phyloP scores from a whole-genome alignment of 1,139 yeast species.

The Hyphopichia pseudoburtonii region DNA sequence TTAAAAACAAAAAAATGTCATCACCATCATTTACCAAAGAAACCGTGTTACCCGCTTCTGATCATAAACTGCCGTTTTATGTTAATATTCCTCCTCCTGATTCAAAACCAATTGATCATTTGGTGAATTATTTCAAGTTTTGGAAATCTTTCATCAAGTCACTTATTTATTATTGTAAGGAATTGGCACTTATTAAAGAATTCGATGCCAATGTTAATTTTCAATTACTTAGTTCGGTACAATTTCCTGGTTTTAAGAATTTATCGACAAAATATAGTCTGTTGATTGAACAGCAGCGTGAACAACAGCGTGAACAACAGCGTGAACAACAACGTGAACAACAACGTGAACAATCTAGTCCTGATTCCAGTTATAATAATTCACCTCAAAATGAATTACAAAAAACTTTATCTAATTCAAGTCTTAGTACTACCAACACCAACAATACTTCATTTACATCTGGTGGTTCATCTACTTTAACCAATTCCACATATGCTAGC shows the following conservation, averaged over 20 bases:
- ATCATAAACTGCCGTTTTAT: slow-evolving; percentile 40
- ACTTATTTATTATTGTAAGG: slow-evolving; percentile 58
- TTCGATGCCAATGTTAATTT: slow-evolving; percentile 65
- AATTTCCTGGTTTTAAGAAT: slow-evolving; percentile 50
- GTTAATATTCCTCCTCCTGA: slow-evolving; percentile 40
- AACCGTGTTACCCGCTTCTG: slow-evolving; percentile 33
- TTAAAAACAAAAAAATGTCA: too few species aligned
- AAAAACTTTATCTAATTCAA: slow-evolving; percentile 18
- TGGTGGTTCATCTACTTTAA: too few species aligned
- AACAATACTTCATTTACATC: not conserved
- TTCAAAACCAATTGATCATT: slow-evolving; percentile 49
- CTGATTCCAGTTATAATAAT: slow-evolving; percentile 22
- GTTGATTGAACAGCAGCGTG: slow-evolving; percentile 1
- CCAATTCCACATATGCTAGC: slow-evolving; percentile 2
- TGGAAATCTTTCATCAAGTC: slow-evolving; percentile 73
- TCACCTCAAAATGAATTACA: slow-evolving; percentile 26
- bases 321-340: slow-evolving; percentile 13
- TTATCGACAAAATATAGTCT: slow-evolving; percentile 21
- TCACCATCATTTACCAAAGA: slow-evolving; percentile 35
- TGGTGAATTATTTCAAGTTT: slow-evolving; percentile 58
- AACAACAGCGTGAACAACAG: slow-evolving; percentile 2
- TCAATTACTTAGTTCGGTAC: slow-evolving; percentile 61
- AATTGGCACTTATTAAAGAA: slow-evolving; percentile 63
- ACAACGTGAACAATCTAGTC: too few species aligned
- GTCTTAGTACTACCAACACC: slow-evolving; percentile 7